phyloP scores from a whole-genome alignment of 768 basidiomycete species.

The Tubosaeta sp. region DNA sequence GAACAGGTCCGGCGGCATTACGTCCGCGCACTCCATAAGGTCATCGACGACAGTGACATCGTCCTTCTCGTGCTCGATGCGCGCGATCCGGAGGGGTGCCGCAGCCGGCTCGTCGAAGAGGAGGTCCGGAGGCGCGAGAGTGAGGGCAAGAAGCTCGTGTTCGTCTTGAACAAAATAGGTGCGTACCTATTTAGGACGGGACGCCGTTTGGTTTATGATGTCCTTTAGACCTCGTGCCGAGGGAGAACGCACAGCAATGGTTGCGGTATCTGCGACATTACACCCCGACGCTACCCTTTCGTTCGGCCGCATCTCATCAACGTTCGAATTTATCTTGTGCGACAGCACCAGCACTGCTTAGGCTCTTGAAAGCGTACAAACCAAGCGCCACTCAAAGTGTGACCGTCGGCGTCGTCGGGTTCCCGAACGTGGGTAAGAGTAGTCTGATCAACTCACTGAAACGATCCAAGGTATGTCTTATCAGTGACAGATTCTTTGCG shows the following conservation, averaged over 20 bases:
- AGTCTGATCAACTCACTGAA: conserved; percentile 91
- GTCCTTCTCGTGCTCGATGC: conserved; percentile 89
- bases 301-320: conserved; percentile 70
- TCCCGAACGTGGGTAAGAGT: conserved; percentile 97
- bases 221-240: conserved; percentile 76
- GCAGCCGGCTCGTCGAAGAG: conserved; percentile 90
- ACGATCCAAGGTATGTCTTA: conserved; percentile 58
- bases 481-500: not conserved
- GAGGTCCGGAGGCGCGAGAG: conserved; percentile 81
- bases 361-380: conserved; percentile 80
- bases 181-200: conserved; percentile 17
- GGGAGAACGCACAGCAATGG: conserved; percentile 86
- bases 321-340: conserved; percentile 76
- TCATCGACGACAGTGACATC: conserved; percentile 91
- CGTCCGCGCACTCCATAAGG: conserved; percentile 79
- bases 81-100: conserved; percentile 89
- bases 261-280: conserved; percentile 86
- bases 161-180: conserved; percentile 98
- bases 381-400: conserved; percentile 61
- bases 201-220: not conserved
- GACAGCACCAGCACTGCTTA: conserved; percentile 72
- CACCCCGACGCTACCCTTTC: conserved; percentile 91
- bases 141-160: conserved; percentile 89
- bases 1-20: conserved; percentile 72
- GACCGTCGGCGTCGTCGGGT: conserved; percentile 90